Evolutionary conservation across 208 protist species (phyloP).

Genomic region (Sergeia podlipaevii): DNA sequence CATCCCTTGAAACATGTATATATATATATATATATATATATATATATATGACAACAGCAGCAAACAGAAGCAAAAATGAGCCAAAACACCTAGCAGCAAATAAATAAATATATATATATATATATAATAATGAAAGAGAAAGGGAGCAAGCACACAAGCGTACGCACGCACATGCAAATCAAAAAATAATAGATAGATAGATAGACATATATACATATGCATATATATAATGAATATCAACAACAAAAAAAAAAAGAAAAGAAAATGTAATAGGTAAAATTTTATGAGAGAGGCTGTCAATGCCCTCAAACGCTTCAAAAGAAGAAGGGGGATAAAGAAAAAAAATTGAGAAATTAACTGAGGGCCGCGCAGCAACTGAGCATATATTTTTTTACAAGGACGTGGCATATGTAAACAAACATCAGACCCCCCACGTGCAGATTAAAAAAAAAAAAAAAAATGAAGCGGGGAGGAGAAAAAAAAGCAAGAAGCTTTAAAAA

Average conservation of each 20-base stretch:
- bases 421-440: too few relatives aligned
- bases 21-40: conserved; percentile 8
- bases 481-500: background rate
- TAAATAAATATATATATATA: conserved; percentile 9
- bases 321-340: too few relatives aligned
- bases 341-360: background rate
- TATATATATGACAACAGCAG: background rate
- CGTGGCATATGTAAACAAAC: too few relatives aligned
- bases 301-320: too few relatives aligned
- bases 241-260: background rate
- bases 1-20: background rate
- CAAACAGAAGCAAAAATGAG: too few relatives aligned
- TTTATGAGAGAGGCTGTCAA: too few relatives aligned
- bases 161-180: background rate
- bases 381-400: too few relatives aligned
- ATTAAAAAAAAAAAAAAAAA: conserved; percentile 10
- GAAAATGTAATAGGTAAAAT: background rate
- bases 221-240: background rate
- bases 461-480: conserved; percentile 5
- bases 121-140: background rate
- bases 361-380: too few relatives aligned
- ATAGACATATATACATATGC: background rate
- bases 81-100: too few relatives aligned
- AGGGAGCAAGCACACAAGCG: too few relatives aligned
- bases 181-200: background rate